Percentiles rank a stretch among this genome's conserved stretches.
Conservation (phyloP, 495 filamentous ascomycete species). For the Gamarada debralockiae region DNA sequence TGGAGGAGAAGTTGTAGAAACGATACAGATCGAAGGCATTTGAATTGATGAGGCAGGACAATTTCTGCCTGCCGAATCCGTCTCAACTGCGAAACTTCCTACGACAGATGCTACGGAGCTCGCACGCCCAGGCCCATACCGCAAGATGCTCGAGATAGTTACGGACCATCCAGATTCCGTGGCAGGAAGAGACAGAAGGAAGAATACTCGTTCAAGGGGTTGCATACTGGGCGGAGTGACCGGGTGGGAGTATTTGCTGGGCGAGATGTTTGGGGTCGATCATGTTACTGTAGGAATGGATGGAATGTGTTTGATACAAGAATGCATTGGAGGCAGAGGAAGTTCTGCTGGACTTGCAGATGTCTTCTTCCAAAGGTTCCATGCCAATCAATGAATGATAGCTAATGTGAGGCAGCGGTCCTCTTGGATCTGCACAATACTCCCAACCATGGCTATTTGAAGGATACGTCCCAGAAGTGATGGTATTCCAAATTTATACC, state of each 20-base stretch:
- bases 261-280: slow-evolving; percentile 37
- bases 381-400: not conserved
- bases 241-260: slow-evolving; percentile 38
- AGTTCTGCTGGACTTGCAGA: slow-evolving; percentile 32
- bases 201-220: slow-evolving; percentile 11
- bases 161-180: slow-evolving; percentile 27
- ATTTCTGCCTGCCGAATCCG: slow-evolving; percentile 16
- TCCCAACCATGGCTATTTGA: slow-evolving; percentile 34
- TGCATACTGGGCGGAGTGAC: slow-evolving; percentile 31
- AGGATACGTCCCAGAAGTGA: slow-evolving; percentile 32
- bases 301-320: slow-evolving; percentile 34
- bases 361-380: slow-evolving; percentile 37
- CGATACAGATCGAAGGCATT: slow-evolving; percentile 33
- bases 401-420: slow-evolving; percentile 25
- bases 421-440: slow-evolving; percentile 28
- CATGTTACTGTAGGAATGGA: slow-evolving; percentile 33
- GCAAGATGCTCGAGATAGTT: slow-evolving; percentile 34
- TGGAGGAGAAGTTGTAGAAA: slow-evolving; percentile 26
- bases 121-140: not conserved
- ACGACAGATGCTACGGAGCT: not conserved
- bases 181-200: slow-evolving; percentile 9
- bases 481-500: slow-evolving; percentile 16
- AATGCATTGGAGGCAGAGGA: slow-evolving; percentile 33
- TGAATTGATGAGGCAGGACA: slow-evolving; percentile 34
- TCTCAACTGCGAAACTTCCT: not conserved